Conservation (phyloP, 345 rosid genomes). For the Erysimum cheiranthoides region DNA sequence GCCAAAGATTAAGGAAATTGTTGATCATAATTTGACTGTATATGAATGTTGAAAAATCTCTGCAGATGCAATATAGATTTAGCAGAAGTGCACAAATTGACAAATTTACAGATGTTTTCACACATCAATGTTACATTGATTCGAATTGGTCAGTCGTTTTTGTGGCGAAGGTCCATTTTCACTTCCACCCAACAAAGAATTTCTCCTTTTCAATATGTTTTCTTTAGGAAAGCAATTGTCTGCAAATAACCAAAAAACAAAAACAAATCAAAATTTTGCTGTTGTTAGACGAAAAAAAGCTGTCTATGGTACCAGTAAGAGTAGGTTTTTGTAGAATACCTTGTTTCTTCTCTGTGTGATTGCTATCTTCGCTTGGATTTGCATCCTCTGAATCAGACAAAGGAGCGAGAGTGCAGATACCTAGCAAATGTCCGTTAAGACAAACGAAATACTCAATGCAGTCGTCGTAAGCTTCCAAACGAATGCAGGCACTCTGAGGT, state of each 20-base stretch:
- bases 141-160: conserved; percentile 37
- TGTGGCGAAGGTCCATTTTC: conserved; percentile 38
- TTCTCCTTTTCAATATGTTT: conserved; percentile 38
- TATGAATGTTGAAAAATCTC: conserved; percentile 34
- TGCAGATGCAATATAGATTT: conserved; percentile 17
- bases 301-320: not conserved
- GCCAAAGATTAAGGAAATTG: conserved; percentile 3
- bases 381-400: conserved; percentile 95
- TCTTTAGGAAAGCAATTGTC: conserved; percentile 38
- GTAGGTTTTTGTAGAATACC: conserved; percentile 29
- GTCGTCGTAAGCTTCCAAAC: conserved; percentile 92
- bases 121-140: conserved; percentile 40
- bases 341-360: conserved; percentile 44
- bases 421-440: conserved; percentile 93
- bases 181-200: conserved; percentile 43
- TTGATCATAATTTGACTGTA: conserved; percentile 24
- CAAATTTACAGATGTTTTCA: conserved; percentile 39
- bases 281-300: not conserved
- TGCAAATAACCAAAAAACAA: not conserved
- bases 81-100: conserved; percentile 27
- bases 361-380: conserved; percentile 52
- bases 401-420: conserved; percentile 89
- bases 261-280: not conserved
- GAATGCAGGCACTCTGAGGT: conserved; percentile 92
- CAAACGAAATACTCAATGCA: conserved; percentile 89